Evolutionary conservation across 2,329 filamentous ascomycete species (phyloP), one percentile per base, ranked within the genome.

Genomic region (Calonectria naviculata): DNA sequence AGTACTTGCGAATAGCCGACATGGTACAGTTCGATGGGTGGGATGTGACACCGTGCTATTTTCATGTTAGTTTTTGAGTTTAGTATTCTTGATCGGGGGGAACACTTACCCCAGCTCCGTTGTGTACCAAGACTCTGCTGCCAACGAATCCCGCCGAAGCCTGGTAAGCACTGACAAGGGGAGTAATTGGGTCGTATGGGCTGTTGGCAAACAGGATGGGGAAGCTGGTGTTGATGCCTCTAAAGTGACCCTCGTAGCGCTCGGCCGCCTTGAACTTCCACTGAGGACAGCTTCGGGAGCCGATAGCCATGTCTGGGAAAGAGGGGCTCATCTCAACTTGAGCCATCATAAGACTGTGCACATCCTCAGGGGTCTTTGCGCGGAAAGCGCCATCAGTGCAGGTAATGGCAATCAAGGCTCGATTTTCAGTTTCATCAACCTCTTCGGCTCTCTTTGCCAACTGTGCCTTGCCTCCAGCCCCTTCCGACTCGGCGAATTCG

Each of bases 1-100:
- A 68, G 29, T 68, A 71, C 9, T 56, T 34, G 2, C 52, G 29
- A 24, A 71, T 64, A 3, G 19, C 41, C 5, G 61, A 21, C 12
- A 24, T 26, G 2, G 61, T 58, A 28, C 62, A 71, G 17, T 65
- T 62, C 0, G 66, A 71, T 1, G 54, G 44, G 41, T 71, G 65
- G 4, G 1, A 10, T 3, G 8, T 17, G 5, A 29, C 46, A 7
- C 49, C 60, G 26, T 68, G 52, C 44, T 71, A 12, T 54, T 29
- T 9, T 5, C 3, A 13, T 31, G 56, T 61, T 8, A 61, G 15
- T 26, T 26, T 9, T 24, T 1, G 15, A 36, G 5, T 21, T 2
- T 7, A n/a, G 10, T 15, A 31, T 5, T 12, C 8, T 2, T 61
- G 9, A 8, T 5, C 15, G 4, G 10, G 5, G n/a, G 8, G 38